These are phyloP conservation scores for Hypomyces rosellus DNA, from an alignment of 2,329 filamentous ascomycete genomes.

Conservation along the genomic window DNA sequence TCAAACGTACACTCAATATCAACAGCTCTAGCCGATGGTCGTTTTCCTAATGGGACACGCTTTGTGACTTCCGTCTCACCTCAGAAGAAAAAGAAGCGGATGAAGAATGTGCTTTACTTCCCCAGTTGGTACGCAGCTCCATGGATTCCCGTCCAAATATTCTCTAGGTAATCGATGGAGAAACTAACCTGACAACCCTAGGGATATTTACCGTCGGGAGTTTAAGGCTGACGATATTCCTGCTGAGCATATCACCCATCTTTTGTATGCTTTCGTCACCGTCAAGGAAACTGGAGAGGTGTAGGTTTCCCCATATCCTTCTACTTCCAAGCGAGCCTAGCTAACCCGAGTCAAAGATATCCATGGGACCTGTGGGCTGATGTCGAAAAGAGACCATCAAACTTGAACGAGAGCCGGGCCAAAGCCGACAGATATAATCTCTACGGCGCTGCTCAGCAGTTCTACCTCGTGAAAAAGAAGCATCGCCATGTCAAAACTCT, in stretches of 20 bases:
- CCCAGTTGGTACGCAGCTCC: constrained; percentile 41
- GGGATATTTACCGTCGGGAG: constrained; percentile 62
- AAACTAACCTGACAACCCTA: constrained; percentile 34
- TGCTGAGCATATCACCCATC: constrained; percentile 62
- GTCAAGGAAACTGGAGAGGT: constrained; percentile 41
- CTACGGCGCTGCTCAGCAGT: constrained; percentile 72
- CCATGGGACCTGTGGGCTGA: constrained; percentile 36
- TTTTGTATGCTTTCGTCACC: constrained; percentile 56
- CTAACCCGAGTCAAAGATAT: too few species aligned
- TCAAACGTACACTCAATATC: too few species aligned
- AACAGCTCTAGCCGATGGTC: neutral
- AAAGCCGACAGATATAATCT: constrained; percentile 49
- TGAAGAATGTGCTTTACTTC: constrained; percentile 44
- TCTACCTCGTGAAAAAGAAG: constrained; percentile 68
- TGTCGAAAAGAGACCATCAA: constrained; percentile 48
- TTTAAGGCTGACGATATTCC: constrained; percentile 66
- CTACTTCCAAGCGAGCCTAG: too few species aligned
- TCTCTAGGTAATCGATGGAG: constrained; percentile 56
- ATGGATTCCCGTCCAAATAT: constrained; percentile 46
- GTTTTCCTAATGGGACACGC: too few species aligned
- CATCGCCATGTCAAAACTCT: constrained; percentile 72
- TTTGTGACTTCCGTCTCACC: neutral
- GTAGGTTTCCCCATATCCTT: constrained; percentile 23
- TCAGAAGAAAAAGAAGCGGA: neutral
- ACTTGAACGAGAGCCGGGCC: neutral